These are phyloP conservation scores for Talaromyces thailandensis DNA, from an alignment of 495 filamentous ascomycete species.

Conservation along the genomic window DNA sequence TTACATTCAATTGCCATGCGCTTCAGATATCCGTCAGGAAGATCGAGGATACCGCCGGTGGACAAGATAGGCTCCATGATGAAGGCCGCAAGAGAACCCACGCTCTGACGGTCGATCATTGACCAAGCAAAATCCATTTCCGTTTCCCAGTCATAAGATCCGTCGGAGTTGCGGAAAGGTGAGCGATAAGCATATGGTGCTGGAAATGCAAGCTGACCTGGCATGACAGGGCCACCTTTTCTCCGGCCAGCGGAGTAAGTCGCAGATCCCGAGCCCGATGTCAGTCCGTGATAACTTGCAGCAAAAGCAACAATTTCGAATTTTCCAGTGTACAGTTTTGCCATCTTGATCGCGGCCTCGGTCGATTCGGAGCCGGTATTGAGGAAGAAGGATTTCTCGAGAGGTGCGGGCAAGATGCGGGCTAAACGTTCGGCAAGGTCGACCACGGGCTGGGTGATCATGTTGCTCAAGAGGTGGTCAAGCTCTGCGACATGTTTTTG, in stretches of 20 bases:
- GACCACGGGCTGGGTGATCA: slow-evolving; percentile 45
- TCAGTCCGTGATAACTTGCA: slow-evolving; percentile 47
- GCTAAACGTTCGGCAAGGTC: slow-evolving; percentile 35
- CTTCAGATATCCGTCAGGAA: slow-evolving; percentile 36
- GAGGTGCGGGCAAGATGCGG: slow-evolving; percentile 29
- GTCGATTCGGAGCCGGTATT: slow-evolving; percentile 46
- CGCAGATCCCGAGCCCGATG: slow-evolving; percentile 28
- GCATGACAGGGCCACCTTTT: slow-evolving; percentile 24
- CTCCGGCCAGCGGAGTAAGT: slow-evolving; percentile 40
- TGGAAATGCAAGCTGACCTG: slow-evolving; percentile 37
- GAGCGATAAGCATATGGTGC: slow-evolving; percentile 47
- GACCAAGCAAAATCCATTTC: slow-evolving; percentile 47
- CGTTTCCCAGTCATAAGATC: slow-evolving; percentile 47
- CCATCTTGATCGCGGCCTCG: slow-evolving; percentile 47
- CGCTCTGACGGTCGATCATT: slow-evolving; percentile 41
- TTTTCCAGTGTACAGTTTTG: slow-evolving; percentile 47
- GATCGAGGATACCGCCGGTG: slow-evolving; percentile 39
- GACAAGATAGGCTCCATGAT: slow-evolving; percentile 47
- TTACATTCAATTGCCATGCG: slow-evolving; percentile 38
- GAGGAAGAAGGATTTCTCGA: slow-evolving; percentile 46
- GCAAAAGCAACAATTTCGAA: slow-evolving; percentile 47
- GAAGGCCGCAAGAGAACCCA: slow-evolving; percentile 45
- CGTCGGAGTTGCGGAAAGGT: slow-evolving; percentile 36
- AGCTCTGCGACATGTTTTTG: slow-evolving; percentile 29
- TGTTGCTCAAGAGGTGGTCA: slow-evolving; percentile 46